Percentiles rank a stretch among this genome's conserved stretches.
Conservation (phyloP, 352 stramenopile genomes). For the Phytophthora agathidicida region DNA sequence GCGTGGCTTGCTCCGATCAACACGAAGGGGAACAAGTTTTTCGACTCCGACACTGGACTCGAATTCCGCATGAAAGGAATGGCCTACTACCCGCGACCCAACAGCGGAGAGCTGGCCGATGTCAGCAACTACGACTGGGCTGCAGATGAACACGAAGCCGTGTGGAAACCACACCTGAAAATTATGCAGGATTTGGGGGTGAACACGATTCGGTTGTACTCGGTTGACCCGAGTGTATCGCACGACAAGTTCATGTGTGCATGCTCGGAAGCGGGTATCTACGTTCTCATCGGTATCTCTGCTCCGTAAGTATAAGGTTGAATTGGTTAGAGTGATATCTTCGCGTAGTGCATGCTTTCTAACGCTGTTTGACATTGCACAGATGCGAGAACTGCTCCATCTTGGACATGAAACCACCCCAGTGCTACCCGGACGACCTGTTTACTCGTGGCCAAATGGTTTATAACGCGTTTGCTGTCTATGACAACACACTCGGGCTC, state of each 20-base stretch:
- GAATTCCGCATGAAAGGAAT: constrained; percentile 70
- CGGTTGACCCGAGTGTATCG: constrained; percentile 50
- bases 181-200: constrained; percentile 55
- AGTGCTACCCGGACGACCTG: constrained; percentile 50
- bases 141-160: constrained; percentile 51
- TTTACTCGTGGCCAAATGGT: constrained; percentile 55
- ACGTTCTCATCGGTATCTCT: constrained; percentile 59
- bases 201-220: constrained; percentile 68
- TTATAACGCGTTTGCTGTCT: constrained; percentile 66
- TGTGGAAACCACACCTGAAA: constrained; percentile 56
- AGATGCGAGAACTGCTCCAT: constrained; percentile 61
- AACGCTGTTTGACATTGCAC: not conserved
- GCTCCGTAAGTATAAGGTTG: constrained; percentile 35
- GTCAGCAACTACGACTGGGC: constrained; percentile 64
- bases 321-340: too few relatives aligned
- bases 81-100: constrained; percentile 66
- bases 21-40: constrained; percentile 79
- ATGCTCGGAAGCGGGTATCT: constrained; percentile 56
- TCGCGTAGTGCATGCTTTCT: too few relatives aligned
- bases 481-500: constrained; percentile 66
- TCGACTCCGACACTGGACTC: constrained; percentile 55
- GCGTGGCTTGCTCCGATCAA: constrained; percentile 47
- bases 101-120: constrained; percentile 46
- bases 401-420: constrained; percentile 35
- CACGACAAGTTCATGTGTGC: constrained; percentile 83